phyloP scores from a whole-genome alignment of 495 filamentous ascomycete genomes.

The Clohesyomyces aquaticus region DNA sequence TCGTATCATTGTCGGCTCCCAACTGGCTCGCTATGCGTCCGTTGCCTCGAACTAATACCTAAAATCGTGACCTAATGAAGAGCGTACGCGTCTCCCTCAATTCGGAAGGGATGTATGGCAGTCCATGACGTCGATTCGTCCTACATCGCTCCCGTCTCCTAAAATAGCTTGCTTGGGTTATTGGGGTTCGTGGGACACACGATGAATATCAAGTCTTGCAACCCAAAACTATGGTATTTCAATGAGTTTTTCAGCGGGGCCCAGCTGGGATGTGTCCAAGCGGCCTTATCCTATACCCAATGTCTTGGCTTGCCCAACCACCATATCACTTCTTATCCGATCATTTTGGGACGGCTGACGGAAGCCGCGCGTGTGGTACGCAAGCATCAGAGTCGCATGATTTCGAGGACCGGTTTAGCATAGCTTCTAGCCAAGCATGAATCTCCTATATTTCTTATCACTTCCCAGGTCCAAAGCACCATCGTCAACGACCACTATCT shows the following conservation, averaged over 20 bases:
- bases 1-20: neutral
- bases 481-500: too few species aligned
- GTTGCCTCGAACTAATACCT: too few species aligned
- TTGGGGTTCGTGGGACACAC: too few species aligned
- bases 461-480: neutral
- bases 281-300: neutral
- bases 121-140: neutral
- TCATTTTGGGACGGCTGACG: neutral
- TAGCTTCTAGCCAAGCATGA: neutral
- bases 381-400: neutral
- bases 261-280: neutral
- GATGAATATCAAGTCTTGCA: too few species aligned
- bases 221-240: neutral
- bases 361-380: neutral
- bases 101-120: neutral
- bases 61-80: neutral
- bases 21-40: neutral
- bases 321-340: neutral
- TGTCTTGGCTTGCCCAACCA: neutral
- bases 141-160: neutral
- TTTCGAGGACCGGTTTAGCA: neutral
- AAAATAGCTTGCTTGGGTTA: neutral
- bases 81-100: neutral
- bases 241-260: neutral
- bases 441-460: neutral